Percentiles rank a stretch among this genome's conserved stretches.
Conservation (phyloP, 257 asterid genomes). For the Solanum sparsipilum region DNA sequence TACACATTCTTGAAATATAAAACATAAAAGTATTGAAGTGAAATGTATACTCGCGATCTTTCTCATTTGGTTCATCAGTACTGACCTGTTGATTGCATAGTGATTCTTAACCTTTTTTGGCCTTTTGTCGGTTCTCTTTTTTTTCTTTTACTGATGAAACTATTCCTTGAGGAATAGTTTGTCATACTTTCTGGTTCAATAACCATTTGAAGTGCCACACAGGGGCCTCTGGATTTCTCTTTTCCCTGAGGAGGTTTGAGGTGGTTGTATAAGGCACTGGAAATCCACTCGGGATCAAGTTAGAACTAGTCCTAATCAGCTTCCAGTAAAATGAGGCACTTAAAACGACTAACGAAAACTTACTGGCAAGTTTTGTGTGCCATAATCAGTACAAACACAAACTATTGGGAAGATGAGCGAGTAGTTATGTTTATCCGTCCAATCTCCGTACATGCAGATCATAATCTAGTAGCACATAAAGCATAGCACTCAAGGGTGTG, state of each 20-base stretch:
- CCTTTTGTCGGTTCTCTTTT: neutral
- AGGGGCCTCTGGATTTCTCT: neutral
- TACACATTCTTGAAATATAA: neutral
- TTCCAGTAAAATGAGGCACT: neutral
- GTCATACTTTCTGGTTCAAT: neutral
- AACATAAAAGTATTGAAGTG: neutral
- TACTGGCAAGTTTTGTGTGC: neutral
- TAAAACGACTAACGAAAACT: neutral
- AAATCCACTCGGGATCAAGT: neutral
- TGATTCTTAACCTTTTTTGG: neutral
- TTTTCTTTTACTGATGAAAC: neutral
- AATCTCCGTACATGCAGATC: neutral
- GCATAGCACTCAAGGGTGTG: neutral
- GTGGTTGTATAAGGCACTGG: neutral
- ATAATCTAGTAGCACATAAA: neutral
- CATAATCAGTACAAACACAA: neutral
- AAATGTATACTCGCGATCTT: neutral
- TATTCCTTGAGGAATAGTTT: neutral
- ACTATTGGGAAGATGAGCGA: neutral
- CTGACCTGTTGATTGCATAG: neutral
- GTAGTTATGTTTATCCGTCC: neutral
- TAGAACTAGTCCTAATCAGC: neutral
- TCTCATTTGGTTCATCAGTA: neutral
- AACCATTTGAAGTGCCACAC: neutral
- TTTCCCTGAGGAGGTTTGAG: neutral